Conservation (phyloP, 179 eudicot genomes). For the Beta lomatogona region DNA sequence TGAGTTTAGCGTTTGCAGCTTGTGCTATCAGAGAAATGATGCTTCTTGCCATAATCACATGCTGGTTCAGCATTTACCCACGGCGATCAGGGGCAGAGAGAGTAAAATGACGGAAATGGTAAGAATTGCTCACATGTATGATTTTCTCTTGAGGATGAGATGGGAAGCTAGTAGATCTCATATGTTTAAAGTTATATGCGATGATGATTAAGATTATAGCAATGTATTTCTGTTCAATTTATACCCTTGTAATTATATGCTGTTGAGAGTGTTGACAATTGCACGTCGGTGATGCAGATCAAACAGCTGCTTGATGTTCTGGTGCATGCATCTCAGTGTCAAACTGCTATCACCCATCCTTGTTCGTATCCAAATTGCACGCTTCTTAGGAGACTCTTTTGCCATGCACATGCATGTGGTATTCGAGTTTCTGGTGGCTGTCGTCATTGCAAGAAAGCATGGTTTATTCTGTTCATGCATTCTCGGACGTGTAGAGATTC, state of each 20-base stretch:
- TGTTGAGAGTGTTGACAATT: not conserved
- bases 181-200: not conserved
- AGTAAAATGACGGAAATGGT: slow-evolving; percentile 32
- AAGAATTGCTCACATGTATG: slow-evolving; percentile 15
- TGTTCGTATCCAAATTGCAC: slow-evolving; percentile 57
- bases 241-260: not conserved
- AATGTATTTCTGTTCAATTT: not conserved
- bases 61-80: slow-evolving; percentile 28
- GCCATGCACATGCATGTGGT: slow-evolving; percentile 48
- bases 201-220: not conserved
- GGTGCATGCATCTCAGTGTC: slow-evolving; percentile 54
- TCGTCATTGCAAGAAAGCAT: slow-evolving; percentile 43
- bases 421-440: slow-evolving; percentile 51
- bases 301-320: slow-evolving; percentile 43
- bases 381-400: slow-evolving; percentile 41
- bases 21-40: slow-evolving; percentile 53
- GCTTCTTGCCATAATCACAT: slow-evolving; percentile 45
- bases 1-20: slow-evolving; percentile 46
- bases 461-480: slow-evolving; percentile 52
- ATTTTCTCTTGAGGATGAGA: not conserved
- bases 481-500: slow-evolving; percentile 50
- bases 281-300: slow-evolving; percentile 37
- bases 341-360: slow-evolving; percentile 8
- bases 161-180: not conserved
- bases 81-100: slow-evolving; percentile 15